phyloP scores from a whole-genome alignment of 352 stramenopile species.

The Globisporangium nodosum region DNA sequence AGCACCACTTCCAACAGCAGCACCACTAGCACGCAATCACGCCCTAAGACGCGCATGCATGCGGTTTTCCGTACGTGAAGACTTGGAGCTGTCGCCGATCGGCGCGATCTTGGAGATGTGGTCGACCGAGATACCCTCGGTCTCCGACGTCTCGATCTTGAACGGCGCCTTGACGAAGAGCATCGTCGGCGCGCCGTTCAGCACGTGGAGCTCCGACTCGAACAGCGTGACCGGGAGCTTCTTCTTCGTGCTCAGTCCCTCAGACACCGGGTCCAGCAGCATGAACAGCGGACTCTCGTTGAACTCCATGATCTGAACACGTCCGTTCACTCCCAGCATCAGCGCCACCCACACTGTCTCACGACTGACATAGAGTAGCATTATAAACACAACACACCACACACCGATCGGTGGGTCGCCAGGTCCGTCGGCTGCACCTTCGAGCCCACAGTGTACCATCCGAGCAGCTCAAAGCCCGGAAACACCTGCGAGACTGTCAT shows the following conservation, averaged over 20 bases:
- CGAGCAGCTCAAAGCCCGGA: slow-evolving; percentile 81
- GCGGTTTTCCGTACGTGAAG: slow-evolving; percentile 34
- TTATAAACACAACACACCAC: neutral
- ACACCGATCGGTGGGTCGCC: slow-evolving; percentile 64
- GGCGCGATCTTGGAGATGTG: slow-evolving; percentile 86
- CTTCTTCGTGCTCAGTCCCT: slow-evolving; percentile 68
- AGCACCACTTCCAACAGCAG: neutral
- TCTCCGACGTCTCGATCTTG: slow-evolving; percentile 85
- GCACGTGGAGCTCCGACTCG: slow-evolving; percentile 83
- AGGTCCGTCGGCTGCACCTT: slow-evolving; percentile 72
- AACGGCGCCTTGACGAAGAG: slow-evolving; percentile 87
- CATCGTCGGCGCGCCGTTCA: slow-evolving; percentile 83
- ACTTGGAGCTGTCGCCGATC: slow-evolving; percentile 63
- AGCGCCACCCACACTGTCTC: neutral
- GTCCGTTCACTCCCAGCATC: neutral
- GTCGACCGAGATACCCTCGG: slow-evolving; percentile 83
- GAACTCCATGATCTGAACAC: slow-evolving; percentile 76
- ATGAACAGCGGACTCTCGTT: slow-evolving; percentile 83
- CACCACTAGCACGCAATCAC: neutral
- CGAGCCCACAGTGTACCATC: slow-evolving; percentile 83
- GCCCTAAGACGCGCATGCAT: slow-evolving; percentile 6
- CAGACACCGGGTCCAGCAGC: slow-evolving; percentile 60
- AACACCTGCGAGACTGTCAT: slow-evolving; percentile 76
- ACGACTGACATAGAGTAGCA: too few relatives aligned
- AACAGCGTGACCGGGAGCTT: slow-evolving; percentile 85